A percentile compares a stretch with the other conserved stretches of the same genome.
These are phyloP conservation scores for Boletus pseudopeckii DNA, from an alignment of 768 basidiomycete genomes.

Conservation along the genomic window DNA sequence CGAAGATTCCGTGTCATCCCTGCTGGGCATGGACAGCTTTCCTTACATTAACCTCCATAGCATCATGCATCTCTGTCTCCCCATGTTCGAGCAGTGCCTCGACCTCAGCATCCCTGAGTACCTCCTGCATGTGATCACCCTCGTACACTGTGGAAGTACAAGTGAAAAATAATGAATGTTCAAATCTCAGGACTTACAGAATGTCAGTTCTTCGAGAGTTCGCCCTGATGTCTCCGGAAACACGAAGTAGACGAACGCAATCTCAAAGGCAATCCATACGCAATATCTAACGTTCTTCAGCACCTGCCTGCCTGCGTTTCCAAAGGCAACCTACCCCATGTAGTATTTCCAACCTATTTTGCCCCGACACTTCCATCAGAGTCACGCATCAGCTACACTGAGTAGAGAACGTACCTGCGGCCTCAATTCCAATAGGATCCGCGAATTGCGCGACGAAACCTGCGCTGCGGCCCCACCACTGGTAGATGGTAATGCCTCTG, in stretches of 20 bases:
- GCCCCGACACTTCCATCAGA: not conserved
- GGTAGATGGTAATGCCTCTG: conserved; percentile 58
- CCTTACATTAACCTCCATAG: not conserved
- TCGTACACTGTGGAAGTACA: not conserved
- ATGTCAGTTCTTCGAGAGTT: conserved; percentile 18
- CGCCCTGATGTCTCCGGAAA: conserved; percentile 22
- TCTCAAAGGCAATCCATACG: conserved; percentile 11
- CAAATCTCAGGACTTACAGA: conserved; percentile 5
- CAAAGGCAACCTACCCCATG: conserved; percentile 5
- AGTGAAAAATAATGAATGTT: no score
- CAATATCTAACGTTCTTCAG: conserved; percentile 13
- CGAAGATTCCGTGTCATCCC: not conserved
- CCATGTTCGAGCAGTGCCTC: not conserved
- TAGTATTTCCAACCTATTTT: conserved; percentile 14
- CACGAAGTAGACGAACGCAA: conserved; percentile 14
- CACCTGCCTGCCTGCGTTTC: not conserved
- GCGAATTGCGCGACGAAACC: conserved; percentile 3
- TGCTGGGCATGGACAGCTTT: no score
- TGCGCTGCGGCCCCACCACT: conserved; percentile 48
- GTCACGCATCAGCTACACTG: not conserved
- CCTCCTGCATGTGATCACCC: not conserved
- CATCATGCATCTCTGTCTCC: not conserved
- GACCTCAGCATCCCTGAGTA: not conserved
- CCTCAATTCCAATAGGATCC: conserved; percentile 9
- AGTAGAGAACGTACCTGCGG: not conserved